phyloP scores from a whole-genome alignment of 139 green algal genomes.

The Haematococcus sp. region DNA sequence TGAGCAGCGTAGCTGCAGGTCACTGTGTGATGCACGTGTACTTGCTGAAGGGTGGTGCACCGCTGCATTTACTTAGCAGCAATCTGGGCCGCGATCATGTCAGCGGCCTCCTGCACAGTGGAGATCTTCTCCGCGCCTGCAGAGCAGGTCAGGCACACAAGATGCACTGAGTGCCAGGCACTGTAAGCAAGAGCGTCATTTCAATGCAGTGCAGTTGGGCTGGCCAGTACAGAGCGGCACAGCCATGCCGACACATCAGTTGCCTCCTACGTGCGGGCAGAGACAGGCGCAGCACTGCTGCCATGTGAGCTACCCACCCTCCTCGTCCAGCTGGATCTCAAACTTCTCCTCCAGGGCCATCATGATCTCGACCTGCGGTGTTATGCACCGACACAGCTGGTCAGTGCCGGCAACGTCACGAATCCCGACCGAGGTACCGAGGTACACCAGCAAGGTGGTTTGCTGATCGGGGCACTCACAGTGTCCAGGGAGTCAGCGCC shows the following conservation, averaged over 20 bases:
- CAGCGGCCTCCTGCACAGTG: constrained; percentile 90
- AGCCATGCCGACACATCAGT: too few relatives aligned
- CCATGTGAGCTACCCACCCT: constrained; percentile 53
- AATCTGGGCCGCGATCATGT: constrained; percentile 85
- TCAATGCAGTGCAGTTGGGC: too few relatives aligned
- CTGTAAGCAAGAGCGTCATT: too few relatives aligned
- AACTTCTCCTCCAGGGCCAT: constrained; percentile 99
- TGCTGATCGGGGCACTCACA: constrained; percentile 49
- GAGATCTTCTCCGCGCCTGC: constrained; percentile 89
- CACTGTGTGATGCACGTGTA: too few relatives aligned
- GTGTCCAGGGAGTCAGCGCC: constrained; percentile 97
- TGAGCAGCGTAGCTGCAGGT: too few relatives aligned
- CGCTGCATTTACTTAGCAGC: constrained; percentile 23
- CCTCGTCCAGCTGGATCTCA: constrained; percentile 93
- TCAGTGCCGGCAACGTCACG: too few relatives aligned
- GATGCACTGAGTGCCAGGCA: too few relatives aligned
- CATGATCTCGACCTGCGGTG: constrained; percentile 94
- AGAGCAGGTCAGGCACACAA: background rate
- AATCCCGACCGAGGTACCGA: background rate
- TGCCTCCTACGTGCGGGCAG: too few relatives aligned
- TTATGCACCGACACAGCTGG: too few relatives aligned
- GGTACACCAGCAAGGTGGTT: background rate
- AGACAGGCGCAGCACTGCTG: too few relatives aligned
- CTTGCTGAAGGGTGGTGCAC: too few relatives aligned
- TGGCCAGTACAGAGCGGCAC: too few relatives aligned